phyloP scores from a whole-genome alignment of 1,284 basidiomycete genomes.

The Rhodotorula mucilaginosa region DNA sequence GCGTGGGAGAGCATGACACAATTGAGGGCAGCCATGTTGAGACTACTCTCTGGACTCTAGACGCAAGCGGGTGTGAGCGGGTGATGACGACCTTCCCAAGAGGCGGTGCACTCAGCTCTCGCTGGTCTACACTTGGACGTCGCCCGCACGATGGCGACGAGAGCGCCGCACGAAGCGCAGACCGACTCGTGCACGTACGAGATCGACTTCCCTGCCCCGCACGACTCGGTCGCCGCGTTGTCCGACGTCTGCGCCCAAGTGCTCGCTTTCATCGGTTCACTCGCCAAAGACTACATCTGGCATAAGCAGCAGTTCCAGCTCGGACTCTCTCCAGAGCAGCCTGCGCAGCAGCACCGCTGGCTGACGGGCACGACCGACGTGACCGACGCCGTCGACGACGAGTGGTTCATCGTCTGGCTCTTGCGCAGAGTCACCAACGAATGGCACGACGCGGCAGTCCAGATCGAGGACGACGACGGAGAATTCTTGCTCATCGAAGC shows the following conservation, averaged over 20 bases:
- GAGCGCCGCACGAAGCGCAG: background rate
- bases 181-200: conserved; percentile 21
- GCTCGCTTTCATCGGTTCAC: conserved; percentile 1
- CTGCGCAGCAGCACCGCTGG: conserved; percentile 7
- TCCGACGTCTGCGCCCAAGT: conserved; percentile 2
- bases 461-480: conserved; percentile 75
- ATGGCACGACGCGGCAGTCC: conserved; percentile 64
- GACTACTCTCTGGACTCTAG: too few relatives aligned
- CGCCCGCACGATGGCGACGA: background rate
- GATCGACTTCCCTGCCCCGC: conserved; percentile 14
- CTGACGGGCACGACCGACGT: conserved; percentile 77
- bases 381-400: conserved; percentile 91
- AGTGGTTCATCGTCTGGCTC: conserved; percentile 91
- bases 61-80: background rate
- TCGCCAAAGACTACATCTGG: conserved; percentile 24
- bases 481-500: conserved; percentile 96
- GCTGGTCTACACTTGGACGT: too few relatives aligned
- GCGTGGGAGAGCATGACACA: conserved; percentile 26
- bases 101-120: too few relatives aligned
- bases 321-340: conserved; percentile 6
- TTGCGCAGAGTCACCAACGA: conserved; percentile 68
- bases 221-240: background rate
- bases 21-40: conserved; percentile 35
- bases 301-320: conserved; percentile 28
- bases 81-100: too few relatives aligned